Conservation (phyloP, 345 rosid species). For the Psidium guajava region DNA sequence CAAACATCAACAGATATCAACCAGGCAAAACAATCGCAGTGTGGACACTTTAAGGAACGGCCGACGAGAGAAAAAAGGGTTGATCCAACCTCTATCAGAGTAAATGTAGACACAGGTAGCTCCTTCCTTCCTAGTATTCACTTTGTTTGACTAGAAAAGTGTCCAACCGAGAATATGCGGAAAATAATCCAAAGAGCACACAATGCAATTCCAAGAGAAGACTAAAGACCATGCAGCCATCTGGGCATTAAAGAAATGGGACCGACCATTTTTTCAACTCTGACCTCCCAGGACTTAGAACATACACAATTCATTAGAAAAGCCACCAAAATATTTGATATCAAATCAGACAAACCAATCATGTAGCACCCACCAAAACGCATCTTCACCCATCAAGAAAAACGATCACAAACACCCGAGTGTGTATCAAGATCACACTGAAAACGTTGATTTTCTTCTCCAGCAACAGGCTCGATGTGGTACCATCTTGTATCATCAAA, state of each 20-base stretch:
- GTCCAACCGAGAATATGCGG: neutral
- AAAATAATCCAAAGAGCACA: neutral
- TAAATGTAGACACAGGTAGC: neutral
- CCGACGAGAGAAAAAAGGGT: neutral
- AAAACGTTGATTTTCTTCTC: neutral
- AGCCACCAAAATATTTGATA: neutral
- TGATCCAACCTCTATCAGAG: neutral
- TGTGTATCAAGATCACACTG: neutral
- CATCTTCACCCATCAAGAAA: neutral
- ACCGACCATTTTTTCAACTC: neutral
- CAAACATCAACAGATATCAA: conserved; percentile 1
- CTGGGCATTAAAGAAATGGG: neutral
- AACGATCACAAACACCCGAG: neutral
- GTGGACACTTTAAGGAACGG: neutral
- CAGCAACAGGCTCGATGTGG: no score
- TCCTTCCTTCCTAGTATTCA: neutral
- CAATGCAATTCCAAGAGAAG: neutral
- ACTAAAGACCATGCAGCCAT: neutral
- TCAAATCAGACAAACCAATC: neutral
- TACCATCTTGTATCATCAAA: no score
- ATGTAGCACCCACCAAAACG: neutral
- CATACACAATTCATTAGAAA: neutral
- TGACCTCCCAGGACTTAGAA: neutral
- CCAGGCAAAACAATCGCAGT: neutral
- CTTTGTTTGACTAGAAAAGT: neutral